phyloP scores from a whole-genome alignment of 2,329 filamentous ascomycete species.

The Triangularia setosa region DNA sequence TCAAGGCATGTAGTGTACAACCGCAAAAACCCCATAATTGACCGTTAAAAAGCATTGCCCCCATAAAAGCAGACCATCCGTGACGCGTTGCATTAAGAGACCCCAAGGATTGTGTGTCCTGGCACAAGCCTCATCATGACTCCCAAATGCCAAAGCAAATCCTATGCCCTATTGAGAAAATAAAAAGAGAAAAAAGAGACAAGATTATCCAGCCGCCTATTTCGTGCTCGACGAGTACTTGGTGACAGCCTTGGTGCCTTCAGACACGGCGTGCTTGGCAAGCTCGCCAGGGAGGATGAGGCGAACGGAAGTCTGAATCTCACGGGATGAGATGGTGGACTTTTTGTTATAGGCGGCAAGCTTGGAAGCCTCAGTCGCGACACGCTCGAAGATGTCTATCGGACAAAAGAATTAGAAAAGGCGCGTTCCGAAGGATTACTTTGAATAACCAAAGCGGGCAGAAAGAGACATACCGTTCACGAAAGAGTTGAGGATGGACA shows the following conservation, averaged over 20 bases:
- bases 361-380: constrained; percentile 98
- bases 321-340: constrained; percentile 97
- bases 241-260: constrained; percentile 99
- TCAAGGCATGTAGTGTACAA: constrained; percentile 66
- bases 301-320: constrained; percentile 98
- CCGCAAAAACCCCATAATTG: constrained; percentile 61
- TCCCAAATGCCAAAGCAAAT: constrained; percentile 54
- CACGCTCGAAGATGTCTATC: constrained; percentile 96
- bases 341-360: constrained; percentile 99
- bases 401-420: constrained; percentile 25
- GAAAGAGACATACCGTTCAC: constrained; percentile 73
- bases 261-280: constrained; percentile 98
- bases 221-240: constrained; percentile 99
- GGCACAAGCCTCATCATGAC: constrained; percentile 53
- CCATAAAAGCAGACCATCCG: constrained; percentile 59
- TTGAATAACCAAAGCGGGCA: not conserved
- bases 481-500: constrained; percentile 99
- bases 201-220: constrained; percentile 59
- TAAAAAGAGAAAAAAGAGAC: constrained; percentile 45
- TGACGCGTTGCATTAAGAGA: constrained; percentile 75
- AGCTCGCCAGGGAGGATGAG: constrained; percentile 98
- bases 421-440: not conserved
- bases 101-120: constrained; percentile 45
- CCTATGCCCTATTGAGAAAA: constrained; percentile 51
- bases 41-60: constrained; percentile 67